Conservation (phyloP, 306 rosid species). For the Vicia sativa region DNA sequence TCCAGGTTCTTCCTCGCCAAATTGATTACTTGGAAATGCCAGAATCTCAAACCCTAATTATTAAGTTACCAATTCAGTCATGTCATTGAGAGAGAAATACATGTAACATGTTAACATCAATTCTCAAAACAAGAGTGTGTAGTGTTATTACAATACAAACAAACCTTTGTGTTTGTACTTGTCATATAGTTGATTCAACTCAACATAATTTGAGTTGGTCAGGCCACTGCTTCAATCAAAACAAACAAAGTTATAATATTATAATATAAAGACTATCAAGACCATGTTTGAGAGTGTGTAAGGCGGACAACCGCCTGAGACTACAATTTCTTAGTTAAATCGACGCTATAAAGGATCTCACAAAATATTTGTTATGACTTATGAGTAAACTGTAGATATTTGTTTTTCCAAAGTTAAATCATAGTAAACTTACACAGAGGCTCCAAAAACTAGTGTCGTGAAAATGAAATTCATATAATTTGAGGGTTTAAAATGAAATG, state of each 20-base stretch:
- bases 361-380: too few species aligned
- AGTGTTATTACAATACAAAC: slow-evolving; percentile 7
- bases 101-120: slow-evolving; percentile 12
- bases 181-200: slow-evolving; percentile 76
- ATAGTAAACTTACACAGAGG: too few species aligned
- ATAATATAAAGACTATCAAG: too few species aligned
- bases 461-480: not conserved
- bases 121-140: not conserved
- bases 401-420: too few species aligned
- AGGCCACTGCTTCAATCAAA: slow-evolving; percentile 62
- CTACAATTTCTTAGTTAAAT: too few species aligned
- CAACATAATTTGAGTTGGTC: slow-evolving; percentile 80
- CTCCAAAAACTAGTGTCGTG: not conserved
- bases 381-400: too few species aligned
- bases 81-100: not conserved
- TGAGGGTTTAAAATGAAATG: not conserved
- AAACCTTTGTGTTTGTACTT: slow-evolving; percentile 79
- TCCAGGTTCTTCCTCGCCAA: slow-evolving; percentile 85
- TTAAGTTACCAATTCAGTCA: slow-evolving; percentile 18
- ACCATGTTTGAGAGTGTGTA: too few species aligned
- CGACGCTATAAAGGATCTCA: too few species aligned
- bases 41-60: slow-evolving; percentile 78
- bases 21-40: slow-evolving; percentile 92
- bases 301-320: too few species aligned
- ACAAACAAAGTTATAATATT: slow-evolving; percentile 1